A percentile compares a stretch with the other conserved stretches of the same genome.
These are phyloP conservation scores for Eucalyptus coolabah DNA, from an alignment of 345 rosid species.

Conservation along the genomic window DNA sequence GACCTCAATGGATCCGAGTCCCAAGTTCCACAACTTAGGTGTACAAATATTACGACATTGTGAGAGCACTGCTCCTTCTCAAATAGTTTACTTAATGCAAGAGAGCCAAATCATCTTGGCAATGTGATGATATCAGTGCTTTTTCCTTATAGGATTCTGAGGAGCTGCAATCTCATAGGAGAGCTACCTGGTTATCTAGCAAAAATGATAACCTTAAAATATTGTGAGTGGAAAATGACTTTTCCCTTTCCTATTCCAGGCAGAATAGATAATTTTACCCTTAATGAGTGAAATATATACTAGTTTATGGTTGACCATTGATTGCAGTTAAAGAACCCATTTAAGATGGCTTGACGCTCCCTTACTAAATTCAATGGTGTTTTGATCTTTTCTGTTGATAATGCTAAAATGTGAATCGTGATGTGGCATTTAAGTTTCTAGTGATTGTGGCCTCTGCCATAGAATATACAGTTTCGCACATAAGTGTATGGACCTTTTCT, in stretches of 20 bases:
- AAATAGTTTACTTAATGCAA: background rate
- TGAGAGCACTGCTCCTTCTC: background rate
- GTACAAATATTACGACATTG: background rate
- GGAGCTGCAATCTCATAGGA: slow-evolving; percentile 48
- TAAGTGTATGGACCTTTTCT: background rate
- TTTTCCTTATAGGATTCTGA: slow-evolving; percentile 22
- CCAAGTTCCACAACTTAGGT: background rate
- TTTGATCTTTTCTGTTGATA: background rate
- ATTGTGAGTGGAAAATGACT: slow-evolving; percentile 25
- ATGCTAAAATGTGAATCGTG: background rate
- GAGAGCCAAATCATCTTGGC: background rate
- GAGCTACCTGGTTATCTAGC: slow-evolving; percentile 28
- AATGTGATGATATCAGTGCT: background rate
- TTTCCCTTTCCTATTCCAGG: background rate
- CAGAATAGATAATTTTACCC: background rate
- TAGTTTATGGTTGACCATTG: background rate
- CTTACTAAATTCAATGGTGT: background rate
- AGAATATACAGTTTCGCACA: background rate
- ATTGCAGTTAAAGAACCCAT: background rate
- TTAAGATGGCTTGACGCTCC: background rate
- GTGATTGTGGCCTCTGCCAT: background rate
- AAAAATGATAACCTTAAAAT: background rate
- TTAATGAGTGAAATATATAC: background rate
- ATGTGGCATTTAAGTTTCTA: background rate
- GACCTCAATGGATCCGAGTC: background rate